Evolutionary conservation across 495 filamentous ascomycete genomes (phyloP), one percentile per base, ranked within the genome.

Genomic region (Xylaria telfairii): DNA sequence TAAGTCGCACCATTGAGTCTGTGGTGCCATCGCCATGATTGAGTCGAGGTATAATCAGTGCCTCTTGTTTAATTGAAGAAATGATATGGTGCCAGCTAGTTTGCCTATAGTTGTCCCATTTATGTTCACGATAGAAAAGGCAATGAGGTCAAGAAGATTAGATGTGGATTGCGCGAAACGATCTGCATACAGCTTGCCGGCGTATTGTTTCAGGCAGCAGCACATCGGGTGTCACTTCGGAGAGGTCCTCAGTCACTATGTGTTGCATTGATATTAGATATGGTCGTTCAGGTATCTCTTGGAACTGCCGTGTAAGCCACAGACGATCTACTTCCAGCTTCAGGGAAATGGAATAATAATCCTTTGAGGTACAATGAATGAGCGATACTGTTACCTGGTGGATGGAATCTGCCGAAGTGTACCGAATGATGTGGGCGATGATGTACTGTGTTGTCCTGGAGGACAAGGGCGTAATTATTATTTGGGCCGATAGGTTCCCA

Each of bases 1-100:
- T 17, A 67, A 26, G 34, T 67, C 42, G 26, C 53, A 67, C 64
- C 44, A 67, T 42, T 0, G 51, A 30, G 26, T 54, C 26, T 2
- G 41, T 32, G 21, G n/a, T 46, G 30, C 24, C 26, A 12, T 12
- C 42, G 28, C 28, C 61, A 65, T 65, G 19, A 41, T 26, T 41
- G 9, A 41, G 9, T 41, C 26, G 54, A 37, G 5, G 28, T n/a
- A 17, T 37, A 17, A 57, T 12, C 12, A 34, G 10, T 41, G 0
- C 24, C 34, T 24, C 34, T 13, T 10, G 13, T 41, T 24, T 24
- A 7, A 24, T 13, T 37, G 12, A n/a, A 57, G 4, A 32, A 57
- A 37, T n/a, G 30, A 2, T 32, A 57, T n/a, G 30, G 13, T 57
- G 17, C 2, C 6, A 34, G 8, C 3, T 57, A 19, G 32, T 19